Percentiles rank a stretch among this genome's conserved stretches.
Conservation (phyloP, 2,329 filamentous ascomycete species). For the Blumeria hordei region DNA sequence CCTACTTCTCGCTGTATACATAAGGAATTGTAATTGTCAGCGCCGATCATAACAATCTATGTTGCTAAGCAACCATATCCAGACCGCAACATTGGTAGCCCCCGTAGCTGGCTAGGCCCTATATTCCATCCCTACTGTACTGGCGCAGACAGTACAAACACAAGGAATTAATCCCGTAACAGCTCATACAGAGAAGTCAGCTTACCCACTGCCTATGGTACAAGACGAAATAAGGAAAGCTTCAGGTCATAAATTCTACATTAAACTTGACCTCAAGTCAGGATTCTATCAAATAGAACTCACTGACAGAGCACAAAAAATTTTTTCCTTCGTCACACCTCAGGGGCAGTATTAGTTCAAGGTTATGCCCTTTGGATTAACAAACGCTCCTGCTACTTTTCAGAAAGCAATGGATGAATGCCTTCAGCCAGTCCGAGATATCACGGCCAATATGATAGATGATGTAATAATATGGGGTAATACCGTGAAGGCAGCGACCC, state of each 20-base stretch:
- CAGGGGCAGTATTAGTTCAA: background rate
- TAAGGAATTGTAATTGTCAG: no score
- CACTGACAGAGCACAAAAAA: background rate
- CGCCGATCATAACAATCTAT: no score
- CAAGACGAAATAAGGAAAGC: conserved; percentile 1
- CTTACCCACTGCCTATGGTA: background rate
- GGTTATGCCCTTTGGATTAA: background rate
- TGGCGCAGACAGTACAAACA: no score
- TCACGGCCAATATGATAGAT: background rate
- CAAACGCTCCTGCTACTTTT: background rate
- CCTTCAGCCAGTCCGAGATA: background rate
- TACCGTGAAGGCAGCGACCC: background rate
- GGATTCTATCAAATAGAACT: conserved; percentile 1
- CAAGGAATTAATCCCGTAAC: no score
- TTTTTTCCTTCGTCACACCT: background rate
- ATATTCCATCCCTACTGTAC: no score
- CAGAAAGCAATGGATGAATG: background rate
- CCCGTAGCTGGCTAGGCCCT: no score
- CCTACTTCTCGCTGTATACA: no score
- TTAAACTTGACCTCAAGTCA: conserved; percentile 1
- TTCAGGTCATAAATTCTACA: background rate
- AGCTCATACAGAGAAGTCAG: background rate
- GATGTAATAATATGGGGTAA: background rate
- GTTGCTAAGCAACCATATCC: no score
- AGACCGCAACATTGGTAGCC: no score